Conservation (phyloP, 176 grass and related monocot genomes). For the Phragmites australis region DNA sequence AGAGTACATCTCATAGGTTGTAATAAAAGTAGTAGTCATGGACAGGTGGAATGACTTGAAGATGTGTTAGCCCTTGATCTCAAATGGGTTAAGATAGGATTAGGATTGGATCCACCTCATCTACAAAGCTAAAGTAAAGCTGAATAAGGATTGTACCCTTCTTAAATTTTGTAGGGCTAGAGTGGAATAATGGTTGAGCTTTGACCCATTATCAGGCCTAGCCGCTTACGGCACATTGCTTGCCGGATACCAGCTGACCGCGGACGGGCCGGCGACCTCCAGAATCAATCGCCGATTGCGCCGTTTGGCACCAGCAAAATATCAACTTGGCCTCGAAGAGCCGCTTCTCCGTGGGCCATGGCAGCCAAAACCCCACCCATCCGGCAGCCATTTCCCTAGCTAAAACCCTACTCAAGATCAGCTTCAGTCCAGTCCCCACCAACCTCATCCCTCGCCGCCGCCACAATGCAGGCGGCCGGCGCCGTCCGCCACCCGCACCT, state of each 20-base stretch:
- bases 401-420: slow-evolving; percentile 48
- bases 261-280: not conserved
- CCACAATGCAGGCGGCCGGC: slow-evolving; percentile 68
- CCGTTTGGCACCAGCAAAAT: not conserved
- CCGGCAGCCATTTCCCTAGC: not conserved
- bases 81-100: no score
- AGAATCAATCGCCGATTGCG: not conserved
- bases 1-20: no score
- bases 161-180: no score
- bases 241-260: not conserved
- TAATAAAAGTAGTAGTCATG: no score
- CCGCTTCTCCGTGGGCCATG: not conserved
- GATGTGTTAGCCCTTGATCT: no score
- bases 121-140: no score
- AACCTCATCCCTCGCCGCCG: not conserved
- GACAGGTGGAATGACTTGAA: no score
- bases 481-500: slow-evolving; percentile 49
- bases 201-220: no score
- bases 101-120: no score
- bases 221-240: not conserved
- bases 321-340: not conserved
- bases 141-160: no score
- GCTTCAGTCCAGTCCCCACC: no score
- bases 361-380: slow-evolving; percentile 13
- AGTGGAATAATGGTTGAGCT: no score